Evolutionary conservation across 495 filamentous ascomycete species (phyloP).

Genomic region (Neurospora tetraspora): DNA sequence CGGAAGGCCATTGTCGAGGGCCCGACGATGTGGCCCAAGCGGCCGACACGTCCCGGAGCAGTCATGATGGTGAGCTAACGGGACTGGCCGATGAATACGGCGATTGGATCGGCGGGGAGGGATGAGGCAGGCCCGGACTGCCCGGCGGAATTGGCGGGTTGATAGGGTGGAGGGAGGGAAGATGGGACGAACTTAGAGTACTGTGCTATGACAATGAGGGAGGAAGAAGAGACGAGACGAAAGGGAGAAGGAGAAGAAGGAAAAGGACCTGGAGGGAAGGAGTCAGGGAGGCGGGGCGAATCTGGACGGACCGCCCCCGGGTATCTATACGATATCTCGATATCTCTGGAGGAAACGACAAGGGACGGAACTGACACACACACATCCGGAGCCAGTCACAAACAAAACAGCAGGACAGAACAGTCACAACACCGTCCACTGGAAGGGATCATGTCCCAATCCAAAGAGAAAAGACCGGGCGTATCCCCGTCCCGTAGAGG

Average conservation of each 20-base stretch:
- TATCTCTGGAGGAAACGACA: not conserved
- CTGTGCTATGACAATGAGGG: not conserved
- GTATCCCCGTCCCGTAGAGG: not conserved
- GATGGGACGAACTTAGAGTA: not conserved
- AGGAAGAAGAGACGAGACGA: not conserved
- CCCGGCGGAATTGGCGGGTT: not conserved
- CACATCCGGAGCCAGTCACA: not conserved
- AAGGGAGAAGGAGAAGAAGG: not conserved
- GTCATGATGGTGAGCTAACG: conserved; percentile 7
- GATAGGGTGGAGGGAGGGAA: not conserved
- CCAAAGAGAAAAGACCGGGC: not conserved
- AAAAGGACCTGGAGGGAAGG: not conserved
- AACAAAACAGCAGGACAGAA: not conserved
- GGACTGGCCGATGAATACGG: not conserved
- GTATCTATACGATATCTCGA: not conserved
- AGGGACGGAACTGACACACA: not conserved
- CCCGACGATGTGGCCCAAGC: conserved; percentile 13
- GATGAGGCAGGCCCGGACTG: not conserved
- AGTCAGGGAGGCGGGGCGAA: not conserved
- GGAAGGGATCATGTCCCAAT: not conserved
- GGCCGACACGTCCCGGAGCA: conserved; percentile 15
- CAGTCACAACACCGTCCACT: not conserved
- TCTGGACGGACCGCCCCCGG: not conserved
- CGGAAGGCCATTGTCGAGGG: conserved; percentile 11
- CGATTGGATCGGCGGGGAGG: not conserved